These are phyloP conservation scores for Crataegus laevigata DNA, from an alignment of 306 rosid species.

Conservation along the genomic window DNA sequence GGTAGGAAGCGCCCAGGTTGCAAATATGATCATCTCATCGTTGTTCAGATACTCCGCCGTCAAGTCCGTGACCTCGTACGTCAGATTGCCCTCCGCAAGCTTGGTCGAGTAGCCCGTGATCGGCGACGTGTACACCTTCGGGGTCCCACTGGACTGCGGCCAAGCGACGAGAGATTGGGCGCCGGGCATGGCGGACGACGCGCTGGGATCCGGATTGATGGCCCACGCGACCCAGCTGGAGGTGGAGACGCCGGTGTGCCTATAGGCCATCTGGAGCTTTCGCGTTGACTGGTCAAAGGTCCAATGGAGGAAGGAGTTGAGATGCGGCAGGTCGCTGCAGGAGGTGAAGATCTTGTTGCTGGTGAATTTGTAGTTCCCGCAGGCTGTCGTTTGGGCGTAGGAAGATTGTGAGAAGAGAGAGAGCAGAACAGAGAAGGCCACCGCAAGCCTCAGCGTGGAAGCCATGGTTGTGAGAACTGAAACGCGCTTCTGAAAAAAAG, in stretches of 20 bases:
- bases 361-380: slow-evolving; percentile 15
- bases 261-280: slow-evolving; percentile 46
- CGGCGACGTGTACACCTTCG: slow-evolving; percentile 21
- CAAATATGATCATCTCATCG: slow-evolving; percentile 47
- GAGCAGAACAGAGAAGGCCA: slow-evolving; percentile 19
- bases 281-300: slow-evolving; percentile 24
- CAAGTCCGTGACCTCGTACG: slow-evolving; percentile 7
- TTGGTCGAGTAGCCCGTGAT: fast-evolving
- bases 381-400: slow-evolving; percentile 27
- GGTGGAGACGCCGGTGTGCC: slow-evolving; percentile 29
- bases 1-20: slow-evolving; percentile 30
- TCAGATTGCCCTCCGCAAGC: slow-evolving; percentile 28
- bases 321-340: slow-evolving; percentile 43
- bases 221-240: slow-evolving; percentile 71
- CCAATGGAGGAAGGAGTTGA: slow-evolving; percentile 62
- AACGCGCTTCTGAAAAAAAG: not conserved
- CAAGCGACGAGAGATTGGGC: slow-evolving; percentile 53
- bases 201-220: slow-evolving; percentile 27
- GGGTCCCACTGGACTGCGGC: slow-evolving; percentile 21
- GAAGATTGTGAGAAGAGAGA: slow-evolving; percentile 23
- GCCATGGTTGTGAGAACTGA: slow-evolving; percentile 21
- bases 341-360: slow-evolving; percentile 14
- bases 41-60: slow-evolving; percentile 16
- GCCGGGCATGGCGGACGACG: slow-evolving; percentile 26
- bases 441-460: slow-evolving; percentile 19